Conservation (phyloP, 352 stramenopile genomes). For the Globisporangium megalacanthum region DNA sequence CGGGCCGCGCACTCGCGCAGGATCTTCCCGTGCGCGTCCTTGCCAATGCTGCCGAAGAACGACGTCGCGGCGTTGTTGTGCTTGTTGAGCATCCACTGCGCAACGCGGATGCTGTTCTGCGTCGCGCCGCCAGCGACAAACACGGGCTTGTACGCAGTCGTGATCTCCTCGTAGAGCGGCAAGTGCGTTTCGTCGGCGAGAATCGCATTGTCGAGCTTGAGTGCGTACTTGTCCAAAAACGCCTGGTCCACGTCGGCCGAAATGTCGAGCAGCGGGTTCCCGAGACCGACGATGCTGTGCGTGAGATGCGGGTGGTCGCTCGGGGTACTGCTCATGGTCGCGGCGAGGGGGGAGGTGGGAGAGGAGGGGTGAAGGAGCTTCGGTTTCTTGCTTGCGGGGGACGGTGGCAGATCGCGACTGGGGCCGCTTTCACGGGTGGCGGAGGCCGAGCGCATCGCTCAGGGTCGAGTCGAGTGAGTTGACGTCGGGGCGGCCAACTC, state of each 20-base stretch:
- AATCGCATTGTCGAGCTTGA: slow-evolving; percentile 96
- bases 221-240: slow-evolving; percentile 96
- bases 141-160: slow-evolving; percentile 85
- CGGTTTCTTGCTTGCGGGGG: slow-evolving; percentile 19
- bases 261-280: slow-evolving; percentile 99
- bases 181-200: slow-evolving; percentile 98
- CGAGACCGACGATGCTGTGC: slow-evolving; percentile 91
- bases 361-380: slow-evolving; percentile 5
- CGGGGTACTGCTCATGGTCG: slow-evolving; percentile 5
- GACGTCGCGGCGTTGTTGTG: slow-evolving; percentile 81
- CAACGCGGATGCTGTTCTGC: slow-evolving; percentile 99
- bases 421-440: slow-evolving; percentile 6
- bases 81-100: slow-evolving; percentile 98
- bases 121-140: slow-evolving; percentile 98
- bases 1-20: slow-evolving; percentile 90
- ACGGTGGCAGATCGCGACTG: slow-evolving; percentile 15
- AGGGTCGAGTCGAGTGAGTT: not conserved
- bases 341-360: not conserved
- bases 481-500: not conserved
- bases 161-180: slow-evolving; percentile 95
- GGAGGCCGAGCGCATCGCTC: not conserved
- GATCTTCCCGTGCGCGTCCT: slow-evolving; percentile 91
- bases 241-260: slow-evolving; percentile 90
- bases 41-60: slow-evolving; percentile 97
- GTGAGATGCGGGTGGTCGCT: slow-evolving; percentile 49